A percentile compares a stretch with the other conserved stretches of the same genome.
These are phyloP conservation scores for Lepraria neglecta DNA, from an alignment of 495 filamentous ascomycete species.

Conservation along the genomic window DNA sequence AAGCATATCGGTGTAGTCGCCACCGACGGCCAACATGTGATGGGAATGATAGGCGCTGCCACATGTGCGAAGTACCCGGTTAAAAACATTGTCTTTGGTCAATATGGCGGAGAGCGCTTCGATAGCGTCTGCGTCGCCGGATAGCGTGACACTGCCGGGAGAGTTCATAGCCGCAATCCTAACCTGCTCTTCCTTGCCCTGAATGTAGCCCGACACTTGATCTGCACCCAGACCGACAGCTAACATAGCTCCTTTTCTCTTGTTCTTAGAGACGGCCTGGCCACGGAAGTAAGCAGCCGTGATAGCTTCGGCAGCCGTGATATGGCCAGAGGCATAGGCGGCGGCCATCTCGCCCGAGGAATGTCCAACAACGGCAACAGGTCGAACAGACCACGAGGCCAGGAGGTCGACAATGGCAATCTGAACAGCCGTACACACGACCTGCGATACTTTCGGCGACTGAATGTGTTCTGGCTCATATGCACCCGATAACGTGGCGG, in stretches of 20 bases:
- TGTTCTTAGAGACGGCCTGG: constrained; percentile 1
- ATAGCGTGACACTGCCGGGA: constrained; percentile 33
- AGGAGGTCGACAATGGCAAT: constrained; percentile 36
- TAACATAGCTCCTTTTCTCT: constrained; percentile 34
- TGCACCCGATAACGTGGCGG: neutral
- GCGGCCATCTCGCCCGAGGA: constrained; percentile 41
- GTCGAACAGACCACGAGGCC: constrained; percentile 27
- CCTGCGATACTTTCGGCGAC: constrained; percentile 18
- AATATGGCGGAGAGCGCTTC: constrained; percentile 29
- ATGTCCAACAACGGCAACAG: constrained; percentile 36
- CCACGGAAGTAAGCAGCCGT: constrained; percentile 24
- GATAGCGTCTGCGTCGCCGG: constrained; percentile 36
- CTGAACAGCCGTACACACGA: constrained; percentile 29
- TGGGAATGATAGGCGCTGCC: constrained; percentile 51
- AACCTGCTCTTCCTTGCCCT: neutral
- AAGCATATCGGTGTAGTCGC: constrained; percentile 31
- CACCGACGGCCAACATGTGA: constrained; percentile 41
- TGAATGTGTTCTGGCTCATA: constrained; percentile 2
- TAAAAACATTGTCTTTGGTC: constrained; percentile 32
- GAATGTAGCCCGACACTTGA: constrained; percentile 13
- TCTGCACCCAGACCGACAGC: constrained; percentile 33
- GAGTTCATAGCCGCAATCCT: constrained; percentile 27
- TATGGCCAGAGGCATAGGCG: constrained; percentile 25
- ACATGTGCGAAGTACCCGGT: constrained; percentile 35
- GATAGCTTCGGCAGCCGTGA: constrained; percentile 14